A percentile compares a stretch with the other conserved stretches of the same genome.
These are phyloP conservation scores for Podila epicladia DNA, from an alignment of 192 early-diverging fungal genomes.

Conservation along the genomic window DNA sequence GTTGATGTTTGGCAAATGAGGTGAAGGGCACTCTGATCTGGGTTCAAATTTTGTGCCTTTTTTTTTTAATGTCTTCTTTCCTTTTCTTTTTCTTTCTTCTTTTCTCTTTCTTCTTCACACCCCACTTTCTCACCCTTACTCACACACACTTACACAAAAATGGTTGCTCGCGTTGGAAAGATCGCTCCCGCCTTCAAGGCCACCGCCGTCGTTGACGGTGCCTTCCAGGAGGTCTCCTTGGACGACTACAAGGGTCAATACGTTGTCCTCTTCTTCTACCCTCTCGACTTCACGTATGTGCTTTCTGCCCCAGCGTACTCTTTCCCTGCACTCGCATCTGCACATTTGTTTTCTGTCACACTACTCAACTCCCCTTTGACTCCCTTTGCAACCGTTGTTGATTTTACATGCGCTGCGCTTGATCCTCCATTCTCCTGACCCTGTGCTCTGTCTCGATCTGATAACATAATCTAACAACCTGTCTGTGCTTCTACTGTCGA, in stretches of 20 bases:
- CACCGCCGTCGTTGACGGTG: conserved; percentile 71
- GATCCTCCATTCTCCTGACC: background rate
- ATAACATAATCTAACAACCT: background rate
- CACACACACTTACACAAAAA: conserved; percentile 20
- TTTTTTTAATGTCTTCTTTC: background rate
- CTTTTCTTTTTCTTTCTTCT: conserved; percentile 2
- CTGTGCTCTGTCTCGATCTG: background rate
- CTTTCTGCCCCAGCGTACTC: background rate
- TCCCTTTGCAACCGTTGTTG: background rate
- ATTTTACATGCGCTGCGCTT: background rate
- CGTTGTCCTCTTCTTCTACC: conserved; percentile 90
- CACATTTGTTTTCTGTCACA: background rate
- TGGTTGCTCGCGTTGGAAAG: conserved; percentile 58
- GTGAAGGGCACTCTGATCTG: background rate
- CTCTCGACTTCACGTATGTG: conserved; percentile 82
- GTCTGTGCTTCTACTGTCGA: background rate
- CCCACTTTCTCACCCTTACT: background rate
- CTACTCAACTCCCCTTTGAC: background rate
- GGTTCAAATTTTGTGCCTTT: conserved; percentile 1
- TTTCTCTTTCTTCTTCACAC: conserved; percentile 6
- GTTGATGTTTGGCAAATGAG: too few relatives aligned
- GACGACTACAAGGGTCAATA: conserved; percentile 77
- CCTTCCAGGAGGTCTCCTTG: conserved; percentile 75
- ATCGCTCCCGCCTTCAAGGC: conserved; percentile 74
- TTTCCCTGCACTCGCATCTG: conserved; percentile 1